These are phyloP conservation scores for Aurantiochytrium sp. DNA, from an alignment of 108 stramenopile genomes.

Conservation along the genomic window DNA sequence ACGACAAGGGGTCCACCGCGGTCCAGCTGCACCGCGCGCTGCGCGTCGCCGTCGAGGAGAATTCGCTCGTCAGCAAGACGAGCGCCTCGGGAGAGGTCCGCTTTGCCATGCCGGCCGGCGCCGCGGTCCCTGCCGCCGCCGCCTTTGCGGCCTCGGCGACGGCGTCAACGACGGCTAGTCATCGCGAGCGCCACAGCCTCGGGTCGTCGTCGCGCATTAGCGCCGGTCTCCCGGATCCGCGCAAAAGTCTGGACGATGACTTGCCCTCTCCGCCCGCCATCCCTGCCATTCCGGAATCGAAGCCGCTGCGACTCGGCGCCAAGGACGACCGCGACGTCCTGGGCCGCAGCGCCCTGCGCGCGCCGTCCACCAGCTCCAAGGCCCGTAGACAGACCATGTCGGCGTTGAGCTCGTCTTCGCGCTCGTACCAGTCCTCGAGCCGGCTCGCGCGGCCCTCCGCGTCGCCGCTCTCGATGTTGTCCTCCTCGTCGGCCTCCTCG, in stretches of 20 bases:
- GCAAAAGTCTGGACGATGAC: not conserved
- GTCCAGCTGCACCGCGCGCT: slow-evolving; percentile 21
- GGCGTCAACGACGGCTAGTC: too few relatives aligned
- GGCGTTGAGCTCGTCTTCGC: not conserved
- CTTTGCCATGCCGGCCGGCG: not conserved
- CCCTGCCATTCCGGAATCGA: not conserved
- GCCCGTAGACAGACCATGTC: not conserved
- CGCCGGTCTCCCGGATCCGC: too few relatives aligned
- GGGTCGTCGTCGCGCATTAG: too few relatives aligned
- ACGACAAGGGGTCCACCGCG: not conserved
- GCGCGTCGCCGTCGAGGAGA: not conserved
- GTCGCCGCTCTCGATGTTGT: not conserved
- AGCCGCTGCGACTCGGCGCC: not conserved
- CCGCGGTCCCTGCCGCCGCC: not conserved
- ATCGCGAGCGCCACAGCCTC: too few relatives aligned
- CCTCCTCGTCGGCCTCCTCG: not conserved
- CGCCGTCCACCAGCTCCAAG: too few relatives aligned
- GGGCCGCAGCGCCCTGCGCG: not conserved
- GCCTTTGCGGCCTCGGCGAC: not conserved
- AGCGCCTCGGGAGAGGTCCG: not conserved
- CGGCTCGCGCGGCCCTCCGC: not conserved
- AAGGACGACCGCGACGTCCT: not conserved
- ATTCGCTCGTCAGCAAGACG: not conserved
- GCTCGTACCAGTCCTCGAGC: not conserved
- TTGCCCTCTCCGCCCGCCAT: not conserved